A percentile compares a stretch with the other conserved stretches of the same genome.
phyloP scores from a whole-genome alignment of 352 stramenopile species.

The Phytophthora ohioensis region DNA sequence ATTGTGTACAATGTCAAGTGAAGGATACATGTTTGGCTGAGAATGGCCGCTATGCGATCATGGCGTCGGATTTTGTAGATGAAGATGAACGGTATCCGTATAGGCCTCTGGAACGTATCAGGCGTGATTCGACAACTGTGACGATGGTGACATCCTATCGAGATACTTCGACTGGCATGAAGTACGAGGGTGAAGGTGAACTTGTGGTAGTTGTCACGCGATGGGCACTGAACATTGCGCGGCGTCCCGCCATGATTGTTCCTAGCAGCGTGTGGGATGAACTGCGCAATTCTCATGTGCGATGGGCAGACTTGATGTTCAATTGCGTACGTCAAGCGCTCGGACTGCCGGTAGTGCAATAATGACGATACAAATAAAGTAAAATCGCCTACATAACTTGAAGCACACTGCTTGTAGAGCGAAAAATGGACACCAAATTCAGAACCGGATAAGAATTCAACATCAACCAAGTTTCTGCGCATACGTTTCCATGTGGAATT shows the following conservation, averaged over 20 bases:
- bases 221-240: slow-evolving; percentile 36
- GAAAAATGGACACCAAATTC: too few relatives aligned
- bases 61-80: slow-evolving; percentile 59
- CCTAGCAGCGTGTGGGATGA: slow-evolving; percentile 25
- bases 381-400: neutral
- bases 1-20: slow-evolving; percentile 19
- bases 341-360: slow-evolving; percentile 28
- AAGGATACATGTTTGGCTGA: slow-evolving; percentile 17
- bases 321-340: slow-evolving; percentile 43
- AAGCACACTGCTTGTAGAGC: neutral
- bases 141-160: slow-evolving; percentile 46
- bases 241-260: slow-evolving; percentile 27
- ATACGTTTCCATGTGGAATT: too few relatives aligned
- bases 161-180: slow-evolving; percentile 11
- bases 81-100: slow-evolving; percentile 65
- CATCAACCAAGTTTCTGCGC: too few relatives aligned
- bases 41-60: slow-evolving; percentile 45
- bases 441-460: too few relatives aligned
- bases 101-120: slow-evolving; percentile 49
- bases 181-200: slow-evolving; percentile 19
- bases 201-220: slow-evolving; percentile 41
- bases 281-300: slow-evolving; percentile 31
- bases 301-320: slow-evolving; percentile 42
- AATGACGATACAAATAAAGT: neutral
- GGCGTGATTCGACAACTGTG: slow-evolving; percentile 51